phyloP scores from a whole-genome alignment of 139 green algal species.

The Edaphochlamys debaryana region DNA sequence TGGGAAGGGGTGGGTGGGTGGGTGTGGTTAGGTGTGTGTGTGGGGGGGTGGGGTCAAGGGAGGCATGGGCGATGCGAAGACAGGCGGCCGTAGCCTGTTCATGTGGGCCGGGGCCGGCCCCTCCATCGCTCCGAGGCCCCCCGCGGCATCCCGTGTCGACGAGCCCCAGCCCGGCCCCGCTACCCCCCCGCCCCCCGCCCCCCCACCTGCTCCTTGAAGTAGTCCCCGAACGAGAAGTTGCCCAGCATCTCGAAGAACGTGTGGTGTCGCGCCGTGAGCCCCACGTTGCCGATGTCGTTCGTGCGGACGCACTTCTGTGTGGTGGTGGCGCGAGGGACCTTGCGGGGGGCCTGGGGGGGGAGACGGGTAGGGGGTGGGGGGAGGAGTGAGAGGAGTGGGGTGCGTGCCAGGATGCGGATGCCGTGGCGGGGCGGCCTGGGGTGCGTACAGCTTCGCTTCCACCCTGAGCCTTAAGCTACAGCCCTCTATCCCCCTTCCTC shows the following conservation, averaged over 20 bases:
- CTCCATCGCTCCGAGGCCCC: too few relatives aligned
- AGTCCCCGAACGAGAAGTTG: constrained; percentile 97
- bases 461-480: not conserved
- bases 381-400: not conserved
- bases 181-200: not conserved
- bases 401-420: too few relatives aligned
- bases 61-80: not conserved
- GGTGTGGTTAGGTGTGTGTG: too few relatives aligned
- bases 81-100: too few relatives aligned
- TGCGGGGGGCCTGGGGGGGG: constrained; percentile 48
- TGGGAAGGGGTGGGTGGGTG: too few relatives aligned
- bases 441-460: too few relatives aligned
- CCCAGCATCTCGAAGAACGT: constrained; percentile 98
- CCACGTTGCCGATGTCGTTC: constrained; percentile 98
- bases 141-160: too few relatives aligned
- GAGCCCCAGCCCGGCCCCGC: too few relatives aligned
- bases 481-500: too few relatives aligned
- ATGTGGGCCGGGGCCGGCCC: too few relatives aligned
- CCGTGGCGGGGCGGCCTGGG: too few relatives aligned
- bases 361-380: not conserved
- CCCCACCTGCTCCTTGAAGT: constrained; percentile 91
- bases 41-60: not conserved
- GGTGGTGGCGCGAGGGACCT: constrained; percentile 83
- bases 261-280: constrained; percentile 93
- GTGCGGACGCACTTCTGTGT: constrained; percentile 96